These are phyloP conservation scores for Lophiostoma macrostomum DNA, from an alignment of 495 filamentous ascomycete species.

Conservation along the genomic window DNA sequence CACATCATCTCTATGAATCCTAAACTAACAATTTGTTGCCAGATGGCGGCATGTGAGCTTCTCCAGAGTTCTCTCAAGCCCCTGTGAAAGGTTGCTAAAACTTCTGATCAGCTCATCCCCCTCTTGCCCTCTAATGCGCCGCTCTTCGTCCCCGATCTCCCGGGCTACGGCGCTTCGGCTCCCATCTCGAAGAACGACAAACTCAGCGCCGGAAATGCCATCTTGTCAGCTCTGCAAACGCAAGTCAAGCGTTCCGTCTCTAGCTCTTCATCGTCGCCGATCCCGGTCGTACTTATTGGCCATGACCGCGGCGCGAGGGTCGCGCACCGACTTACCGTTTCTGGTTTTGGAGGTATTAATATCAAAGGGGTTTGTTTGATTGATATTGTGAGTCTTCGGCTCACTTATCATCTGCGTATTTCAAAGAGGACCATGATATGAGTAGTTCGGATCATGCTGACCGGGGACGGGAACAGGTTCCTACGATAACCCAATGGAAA, in stretches of 20 bases:
- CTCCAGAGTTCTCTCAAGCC: not conserved
- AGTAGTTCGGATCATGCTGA: not conserved
- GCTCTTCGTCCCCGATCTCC: conserved; percentile 40
- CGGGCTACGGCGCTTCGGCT: conserved; percentile 46
- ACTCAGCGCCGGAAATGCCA: conserved; percentile 39
- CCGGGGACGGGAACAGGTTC: too few relatives aligned
- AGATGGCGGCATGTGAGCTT: conserved; percentile 33
- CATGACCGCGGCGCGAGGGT: conserved; percentile 53
- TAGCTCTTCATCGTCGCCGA: not conserved
- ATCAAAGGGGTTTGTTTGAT: conserved; percentile 42
- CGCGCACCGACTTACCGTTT: conserved; percentile 47
- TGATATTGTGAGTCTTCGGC: conserved; percentile 44
- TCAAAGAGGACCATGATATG: not conserved
- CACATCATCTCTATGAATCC: not conserved
- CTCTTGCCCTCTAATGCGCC: conserved; percentile 29
- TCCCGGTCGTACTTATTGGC: conserved; percentile 41
- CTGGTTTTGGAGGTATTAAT: conserved; percentile 25
- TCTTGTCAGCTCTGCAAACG: conserved; percentile 39
- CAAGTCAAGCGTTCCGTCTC: conserved; percentile 22
- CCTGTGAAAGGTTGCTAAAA: not conserved
- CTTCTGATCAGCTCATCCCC: conserved; percentile 23
- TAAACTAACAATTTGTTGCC: not conserved
- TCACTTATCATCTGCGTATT: not conserved
- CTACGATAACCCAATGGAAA: conserved; percentile 45
- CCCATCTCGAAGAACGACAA: conserved; percentile 39